These are phyloP conservation scores for Coemansia sp. DNA, from an alignment of 192 early-diverging fungal genomes.

Conservation along the genomic window DNA sequence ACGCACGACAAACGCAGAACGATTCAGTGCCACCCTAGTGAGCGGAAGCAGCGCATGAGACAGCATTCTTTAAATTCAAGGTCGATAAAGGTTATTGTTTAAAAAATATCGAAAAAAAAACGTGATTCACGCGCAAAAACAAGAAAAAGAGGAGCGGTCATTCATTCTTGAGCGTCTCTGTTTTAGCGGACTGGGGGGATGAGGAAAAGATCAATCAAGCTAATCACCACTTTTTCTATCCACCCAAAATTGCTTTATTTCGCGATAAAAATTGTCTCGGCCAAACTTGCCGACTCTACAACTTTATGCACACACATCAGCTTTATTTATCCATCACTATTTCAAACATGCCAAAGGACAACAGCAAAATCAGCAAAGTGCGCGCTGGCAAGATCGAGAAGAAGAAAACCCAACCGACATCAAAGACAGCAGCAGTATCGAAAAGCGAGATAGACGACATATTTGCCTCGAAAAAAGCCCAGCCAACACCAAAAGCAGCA, in stretches of 20 bases:
- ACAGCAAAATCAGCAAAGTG: conserved; percentile 18
- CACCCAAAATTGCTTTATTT: no score
- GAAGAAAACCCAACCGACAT: background rate
- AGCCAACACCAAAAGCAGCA: background rate
- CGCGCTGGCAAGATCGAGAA: conserved; percentile 23
- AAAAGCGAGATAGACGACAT: conserved; percentile 47
- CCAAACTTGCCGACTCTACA: no score
- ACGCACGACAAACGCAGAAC: background rate
- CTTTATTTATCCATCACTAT: background rate
- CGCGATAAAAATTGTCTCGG: background rate
- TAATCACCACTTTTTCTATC: no score
- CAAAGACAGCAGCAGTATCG: background rate
- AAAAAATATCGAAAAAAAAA: background rate
- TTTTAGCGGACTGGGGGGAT: no score
- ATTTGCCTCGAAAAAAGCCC: conserved; percentile 13
- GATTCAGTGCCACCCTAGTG: background rate
- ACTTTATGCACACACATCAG: no score
- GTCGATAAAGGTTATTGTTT: background rate
- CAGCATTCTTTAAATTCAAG: background rate
- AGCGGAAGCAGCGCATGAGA: background rate
- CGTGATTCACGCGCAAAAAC: no score
- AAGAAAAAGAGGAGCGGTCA: no score
- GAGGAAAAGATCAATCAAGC: no score
- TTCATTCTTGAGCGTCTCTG: no score
- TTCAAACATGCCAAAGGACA: background rate